phyloP scores from a whole-genome alignment of 352 stramenopile species.

The Pilasporangium apinafurcum region DNA sequence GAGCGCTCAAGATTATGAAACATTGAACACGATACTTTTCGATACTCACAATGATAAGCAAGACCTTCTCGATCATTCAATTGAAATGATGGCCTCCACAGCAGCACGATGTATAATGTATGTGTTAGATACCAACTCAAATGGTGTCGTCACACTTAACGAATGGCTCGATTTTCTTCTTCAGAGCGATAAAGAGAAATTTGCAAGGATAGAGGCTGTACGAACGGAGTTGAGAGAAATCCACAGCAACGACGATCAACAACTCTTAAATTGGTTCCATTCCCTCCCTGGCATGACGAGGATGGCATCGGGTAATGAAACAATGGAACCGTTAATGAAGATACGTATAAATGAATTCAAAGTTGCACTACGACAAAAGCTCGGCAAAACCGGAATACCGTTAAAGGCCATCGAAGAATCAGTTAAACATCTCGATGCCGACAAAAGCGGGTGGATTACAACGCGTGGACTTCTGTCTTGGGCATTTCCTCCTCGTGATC shows the following conservation, averaged over 20 bases:
- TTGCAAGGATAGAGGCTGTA: constrained; percentile 18
- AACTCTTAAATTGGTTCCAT: constrained; percentile 42
- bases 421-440: constrained; percentile 37
- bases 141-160: constrained; percentile 45
- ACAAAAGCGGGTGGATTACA: constrained; percentile 65
- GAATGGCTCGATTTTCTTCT: constrained; percentile 42
- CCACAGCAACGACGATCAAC: constrained; percentile 7
- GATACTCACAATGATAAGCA: neutral
- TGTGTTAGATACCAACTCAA: constrained; percentile 43
- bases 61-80: constrained; percentile 11
- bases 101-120: constrained; percentile 26
- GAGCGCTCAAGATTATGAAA: constrained; percentile 4
- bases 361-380: constrained; percentile 22
- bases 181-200: constrained; percentile 2
- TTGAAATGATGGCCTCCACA: constrained; percentile 1
- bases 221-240: constrained; percentile 9
- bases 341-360: constrained; percentile 57
- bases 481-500: constrained; percentile 46
- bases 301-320: neutral
- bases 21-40: neutral
- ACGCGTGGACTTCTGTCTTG: constrained; percentile 42
- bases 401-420: constrained; percentile 24
- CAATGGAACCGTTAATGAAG: constrained; percentile 19
- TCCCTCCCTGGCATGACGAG: constrained; percentile 25
- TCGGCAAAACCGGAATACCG: constrained; percentile 4